These are phyloP conservation scores for Sclerotinia spermophila DNA, from an alignment of 2,329 filamentous ascomycete species.

Conservation along the genomic window DNA sequence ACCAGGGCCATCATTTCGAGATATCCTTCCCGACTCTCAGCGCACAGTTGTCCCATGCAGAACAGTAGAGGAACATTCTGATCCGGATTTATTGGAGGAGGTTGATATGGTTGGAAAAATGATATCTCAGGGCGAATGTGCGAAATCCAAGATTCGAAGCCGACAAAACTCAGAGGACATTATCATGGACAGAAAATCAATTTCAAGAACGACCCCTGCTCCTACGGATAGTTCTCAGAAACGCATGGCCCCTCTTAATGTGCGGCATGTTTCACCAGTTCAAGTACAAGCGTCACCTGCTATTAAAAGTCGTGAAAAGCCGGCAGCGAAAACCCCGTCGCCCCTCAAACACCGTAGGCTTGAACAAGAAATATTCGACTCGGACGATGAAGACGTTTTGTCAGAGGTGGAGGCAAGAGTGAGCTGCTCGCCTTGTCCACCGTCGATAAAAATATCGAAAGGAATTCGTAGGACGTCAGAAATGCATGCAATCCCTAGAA, in stretches of 20 bases:
- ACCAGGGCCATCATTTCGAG: conserved; percentile 4
- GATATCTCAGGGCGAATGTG: background rate
- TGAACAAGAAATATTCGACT: conserved; percentile 31
- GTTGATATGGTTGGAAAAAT: conserved; percentile 6
- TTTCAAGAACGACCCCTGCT: conserved; percentile 1
- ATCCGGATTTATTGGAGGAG: background rate
- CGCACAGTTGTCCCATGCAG: conserved; percentile 8
- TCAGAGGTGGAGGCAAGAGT: conserved; percentile 24
- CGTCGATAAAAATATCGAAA: conserved; percentile 24
- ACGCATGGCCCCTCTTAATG: background rate
- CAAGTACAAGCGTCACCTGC: conserved; percentile 32
- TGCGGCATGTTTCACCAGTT: conserved; percentile 13
- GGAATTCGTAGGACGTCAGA: conserved; percentile 11
- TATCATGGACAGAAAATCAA: conserved; percentile 8
- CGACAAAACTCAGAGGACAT: conserved; percentile 5
- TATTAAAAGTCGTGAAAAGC: conserved; percentile 16
- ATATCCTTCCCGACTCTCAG: conserved; percentile 3
- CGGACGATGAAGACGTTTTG: conserved; percentile 34
- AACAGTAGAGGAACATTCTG: background rate
- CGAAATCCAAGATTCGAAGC: background rate
- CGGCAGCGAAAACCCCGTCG: conserved; percentile 16
- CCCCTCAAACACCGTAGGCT: conserved; percentile 23
- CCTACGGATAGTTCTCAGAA: background rate
- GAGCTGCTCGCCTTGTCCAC: conserved; percentile 22
- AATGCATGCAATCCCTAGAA: background rate